A percentile compares a stretch with the other conserved stretches of the same genome.
Evolutionary conservation across 2,329 filamentous ascomycete species (phyloP).

Genomic region (Incumbomyces lentus): DNA sequence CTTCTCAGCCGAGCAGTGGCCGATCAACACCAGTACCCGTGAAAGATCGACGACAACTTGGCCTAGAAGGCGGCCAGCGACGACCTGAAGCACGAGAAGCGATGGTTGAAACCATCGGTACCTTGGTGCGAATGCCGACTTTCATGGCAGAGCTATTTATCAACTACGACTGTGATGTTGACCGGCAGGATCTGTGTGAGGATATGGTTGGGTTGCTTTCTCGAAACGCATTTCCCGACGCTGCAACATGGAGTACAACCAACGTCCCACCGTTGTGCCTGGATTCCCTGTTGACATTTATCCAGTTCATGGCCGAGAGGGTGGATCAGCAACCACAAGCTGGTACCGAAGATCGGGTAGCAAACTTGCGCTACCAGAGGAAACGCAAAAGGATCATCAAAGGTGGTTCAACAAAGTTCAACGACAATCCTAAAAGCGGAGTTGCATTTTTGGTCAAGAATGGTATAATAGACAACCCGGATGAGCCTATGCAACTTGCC

Average conservation of each 20-base stretch:
- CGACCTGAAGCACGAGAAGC: constrained; percentile 94
- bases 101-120: constrained; percentile 95
- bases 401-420: constrained; percentile 80
- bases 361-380: constrained; percentile 58
- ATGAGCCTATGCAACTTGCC: constrained; percentile 69
- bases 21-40: constrained; percentile 82
- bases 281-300: constrained; percentile 79
- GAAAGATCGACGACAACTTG: constrained; percentile 83
- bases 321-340: constrained; percentile 56
- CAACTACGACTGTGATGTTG: constrained; percentile 94
- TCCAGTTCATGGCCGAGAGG: constrained; percentile 84
- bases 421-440: constrained; percentile 83
- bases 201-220: constrained; percentile 90
- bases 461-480: constrained; percentile 68
- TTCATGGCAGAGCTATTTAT: constrained; percentile 94
- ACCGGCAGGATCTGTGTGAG: constrained; percentile 83
- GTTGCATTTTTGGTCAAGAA: constrained; percentile 76
- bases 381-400: constrained; percentile 80
- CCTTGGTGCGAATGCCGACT: constrained; percentile 80
- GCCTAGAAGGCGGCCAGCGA: constrained; percentile 78
- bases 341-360: constrained; percentile 54
- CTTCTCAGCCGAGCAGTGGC: constrained; percentile 66
- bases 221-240: constrained; percentile 90
- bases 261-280: constrained; percentile 92
- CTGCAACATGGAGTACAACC: constrained; percentile 96